These are phyloP conservation scores for Bacidia rubella DNA, from an alignment of 495 filamentous ascomycete genomes.

Conservation along the genomic window DNA sequence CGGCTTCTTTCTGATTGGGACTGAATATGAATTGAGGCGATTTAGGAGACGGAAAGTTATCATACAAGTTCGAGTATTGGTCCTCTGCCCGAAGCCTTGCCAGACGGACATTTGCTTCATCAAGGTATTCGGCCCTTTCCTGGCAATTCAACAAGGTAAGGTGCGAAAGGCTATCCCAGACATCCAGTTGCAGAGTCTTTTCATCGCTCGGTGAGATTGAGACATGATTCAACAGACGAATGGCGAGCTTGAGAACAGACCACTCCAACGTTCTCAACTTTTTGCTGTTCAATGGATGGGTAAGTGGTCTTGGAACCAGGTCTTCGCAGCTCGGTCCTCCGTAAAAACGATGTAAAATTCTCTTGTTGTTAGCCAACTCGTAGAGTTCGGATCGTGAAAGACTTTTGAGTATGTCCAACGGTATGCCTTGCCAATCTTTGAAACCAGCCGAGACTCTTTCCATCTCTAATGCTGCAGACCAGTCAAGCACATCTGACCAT, in stretches of 20 bases:
- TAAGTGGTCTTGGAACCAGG: neutral
- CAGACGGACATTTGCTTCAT: neutral
- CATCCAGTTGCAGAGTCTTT: neutral
- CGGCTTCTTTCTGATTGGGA: neutral
- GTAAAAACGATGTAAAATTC: conserved; percentile 10
- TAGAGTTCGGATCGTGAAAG: conserved; percentile 8
- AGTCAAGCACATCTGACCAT: neutral
- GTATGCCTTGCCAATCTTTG: conserved; percentile 13
- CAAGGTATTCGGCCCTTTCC: neutral
- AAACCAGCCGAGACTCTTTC: conserved; percentile 10
- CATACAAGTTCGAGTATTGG: neutral
- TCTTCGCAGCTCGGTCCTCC: conserved; percentile 3
- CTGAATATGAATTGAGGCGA: conserved; percentile 9
- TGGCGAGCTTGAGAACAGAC: conserved; percentile 15
- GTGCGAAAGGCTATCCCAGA: neutral
- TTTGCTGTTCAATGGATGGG: conserved; percentile 2
- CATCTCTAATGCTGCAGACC: neutral
- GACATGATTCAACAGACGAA: conserved; percentile 8
- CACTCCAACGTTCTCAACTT: conserved; percentile 16
- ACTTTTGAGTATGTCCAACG: conserved; percentile 11
- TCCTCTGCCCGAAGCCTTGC: neutral
- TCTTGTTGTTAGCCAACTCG: conserved; percentile 2
- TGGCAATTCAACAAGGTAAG: neutral
- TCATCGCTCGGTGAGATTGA: neutral
- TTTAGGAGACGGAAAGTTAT: conserved; percentile 9